These are phyloP conservation scores for Haplosporangium sp. DNA, from an alignment of 371 early-diverging fungal genomes.

Conservation along the genomic window DNA sequence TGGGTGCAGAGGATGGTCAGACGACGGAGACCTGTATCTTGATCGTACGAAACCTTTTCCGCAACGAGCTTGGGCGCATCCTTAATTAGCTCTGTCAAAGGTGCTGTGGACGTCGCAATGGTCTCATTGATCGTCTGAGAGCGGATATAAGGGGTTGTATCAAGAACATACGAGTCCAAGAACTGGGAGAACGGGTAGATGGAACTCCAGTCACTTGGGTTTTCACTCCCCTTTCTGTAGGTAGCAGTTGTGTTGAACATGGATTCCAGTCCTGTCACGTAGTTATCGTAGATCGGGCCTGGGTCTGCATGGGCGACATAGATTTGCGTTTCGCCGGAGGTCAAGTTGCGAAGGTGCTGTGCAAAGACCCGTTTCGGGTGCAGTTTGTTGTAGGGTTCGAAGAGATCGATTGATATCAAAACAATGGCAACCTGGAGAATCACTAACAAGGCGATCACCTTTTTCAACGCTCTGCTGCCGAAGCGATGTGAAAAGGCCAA, in stretches of 20 bases:
- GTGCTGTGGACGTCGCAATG: slow-evolving; percentile 40
- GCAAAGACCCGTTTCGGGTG: slow-evolving; percentile 77
- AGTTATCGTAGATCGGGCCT: slow-evolving; percentile 63
- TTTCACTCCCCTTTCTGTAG: slow-evolving; percentile 43
- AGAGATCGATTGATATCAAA: slow-evolving; percentile 56
- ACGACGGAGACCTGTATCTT: slow-evolving; percentile 61
- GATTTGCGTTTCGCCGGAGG: slow-evolving; percentile 68
- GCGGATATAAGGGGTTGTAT: slow-evolving; percentile 64
- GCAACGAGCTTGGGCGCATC: slow-evolving; percentile 60
- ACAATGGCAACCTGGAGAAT: slow-evolving; percentile 57
- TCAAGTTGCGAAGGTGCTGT: slow-evolving; percentile 72
- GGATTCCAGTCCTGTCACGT: slow-evolving; percentile 59
- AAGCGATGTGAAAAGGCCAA: slow-evolving; percentile 71
- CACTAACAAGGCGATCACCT: slow-evolving; percentile 53
- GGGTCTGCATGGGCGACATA: slow-evolving; percentile 74
- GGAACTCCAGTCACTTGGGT: slow-evolving; percentile 70
- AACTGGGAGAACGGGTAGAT: slow-evolving; percentile 79
- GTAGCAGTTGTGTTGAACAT: slow-evolving; percentile 56
- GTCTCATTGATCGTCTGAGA: slow-evolving; percentile 47
- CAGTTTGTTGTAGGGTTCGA: slow-evolving; percentile 70
- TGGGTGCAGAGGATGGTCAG: slow-evolving; percentile 64
- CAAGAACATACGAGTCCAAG: slow-evolving; percentile 70
- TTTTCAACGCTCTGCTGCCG: slow-evolving; percentile 56
- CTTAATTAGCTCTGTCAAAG: slow-evolving; percentile 41
- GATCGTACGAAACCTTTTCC: slow-evolving; percentile 63